Percentiles rank a stretch among this genome's conserved stretches.
Evolutionary conservation across 2,329 filamentous ascomycete genomes (phyloP).

Genomic region (Epichloe coenophiala): DNA sequence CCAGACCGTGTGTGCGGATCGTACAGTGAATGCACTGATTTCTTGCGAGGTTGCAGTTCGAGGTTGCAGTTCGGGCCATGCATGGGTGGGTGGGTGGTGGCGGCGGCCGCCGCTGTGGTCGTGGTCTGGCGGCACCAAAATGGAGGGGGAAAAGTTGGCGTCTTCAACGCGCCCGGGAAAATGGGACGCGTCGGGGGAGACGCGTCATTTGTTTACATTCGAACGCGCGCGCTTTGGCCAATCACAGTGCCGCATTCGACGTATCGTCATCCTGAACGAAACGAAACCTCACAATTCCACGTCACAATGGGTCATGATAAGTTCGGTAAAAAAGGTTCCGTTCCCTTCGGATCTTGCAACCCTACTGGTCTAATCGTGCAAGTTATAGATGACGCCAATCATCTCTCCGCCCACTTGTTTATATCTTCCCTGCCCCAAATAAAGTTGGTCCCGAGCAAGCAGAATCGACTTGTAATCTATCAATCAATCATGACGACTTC

Average conservation of each 20-base stretch:
- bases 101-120: background rate
- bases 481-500: background rate
- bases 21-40: background rate
- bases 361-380: no score
- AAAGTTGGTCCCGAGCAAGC: no score
- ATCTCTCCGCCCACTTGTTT: no score
- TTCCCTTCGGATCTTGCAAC: no score
- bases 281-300: background rate
- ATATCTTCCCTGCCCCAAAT: no score
- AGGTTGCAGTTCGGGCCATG: background rate
- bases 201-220: conserved; percentile 6
- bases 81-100: background rate
- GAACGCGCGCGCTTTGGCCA: conserved; percentile 1
- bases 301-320: background rate
- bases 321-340: no score
- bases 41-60: background rate
- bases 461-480: no score
- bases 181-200: conserved; percentile 1
- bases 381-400: no score
- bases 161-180: background rate
- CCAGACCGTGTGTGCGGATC: no score
- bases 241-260: background rate
- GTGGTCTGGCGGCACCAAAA: background rate
- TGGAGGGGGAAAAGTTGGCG: background rate
- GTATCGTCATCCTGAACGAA: background rate